Evolutionary conservation across 345 rosid species (phyloP), one percentile per base, ranked within the genome.

Genomic region (Bruguiera parviflora): DNA sequence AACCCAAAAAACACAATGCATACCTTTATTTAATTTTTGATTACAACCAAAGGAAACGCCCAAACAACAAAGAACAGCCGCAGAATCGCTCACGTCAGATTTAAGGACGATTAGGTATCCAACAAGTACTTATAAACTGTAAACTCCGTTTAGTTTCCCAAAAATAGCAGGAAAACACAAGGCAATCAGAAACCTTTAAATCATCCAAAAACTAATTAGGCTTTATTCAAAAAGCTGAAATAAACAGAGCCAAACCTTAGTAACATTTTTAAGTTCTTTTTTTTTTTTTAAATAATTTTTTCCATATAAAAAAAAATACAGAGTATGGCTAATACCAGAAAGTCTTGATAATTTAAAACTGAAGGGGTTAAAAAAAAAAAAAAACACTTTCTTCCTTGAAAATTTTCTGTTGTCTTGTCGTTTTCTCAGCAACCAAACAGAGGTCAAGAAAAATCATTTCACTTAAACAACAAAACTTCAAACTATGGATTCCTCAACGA

Each of bases 381-480:
- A 5, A 35, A 58, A 58, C 61, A 64, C 27, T 8, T 19, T 25
- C 33, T 19, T 63, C 31, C 47, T 66, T 58, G 13, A 51, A 15
- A 2, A 32, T 66, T 63, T 61, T 49, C 62, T 32, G 6, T 62
- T 66, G 66, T 76, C 71, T 71, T 24, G 18, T 70, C 72, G 58
- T 73, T 80, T 81, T 78, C 87, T 73, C 82, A 74, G 83, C 73
- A 75, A 68, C 82, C 87, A 83, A 81, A 79, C 84, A 75, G 75
- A 65, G 66, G 69, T 75, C 58, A 64, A 71, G 16, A 47, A 35
- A 5, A 29, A 58, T 56, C 15, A 43, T 39, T n/a, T 19, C 5
- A 66, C 28, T 25, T 43, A 13, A 55, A 24, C 18, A 21, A 74
- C 10, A 29, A 69, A 64, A 74, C 58, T 43, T 35, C 53, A 65